Evolutionary conservation across 176 grass and related monocot species (phyloP).

Genomic region (Carex kokanica): DNA sequence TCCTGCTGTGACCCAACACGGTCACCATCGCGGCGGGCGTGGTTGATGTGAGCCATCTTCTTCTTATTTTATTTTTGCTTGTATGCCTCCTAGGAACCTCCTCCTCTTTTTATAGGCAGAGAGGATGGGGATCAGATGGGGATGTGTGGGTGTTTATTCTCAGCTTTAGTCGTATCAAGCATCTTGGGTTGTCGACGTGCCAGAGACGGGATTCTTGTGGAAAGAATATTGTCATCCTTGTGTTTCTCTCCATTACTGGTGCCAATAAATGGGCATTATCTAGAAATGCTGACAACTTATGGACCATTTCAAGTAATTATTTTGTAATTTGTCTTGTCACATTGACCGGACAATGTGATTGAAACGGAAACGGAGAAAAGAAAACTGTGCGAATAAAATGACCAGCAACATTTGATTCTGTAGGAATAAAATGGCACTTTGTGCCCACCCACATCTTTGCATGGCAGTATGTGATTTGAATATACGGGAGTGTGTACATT

Average conservation of each 20-base stretch:
- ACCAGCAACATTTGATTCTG: background rate
- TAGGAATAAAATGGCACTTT: too few species aligned
- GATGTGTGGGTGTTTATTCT: background rate
- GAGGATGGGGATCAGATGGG: background rate
- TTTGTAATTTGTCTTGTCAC: too few species aligned
- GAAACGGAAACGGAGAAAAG: background rate
- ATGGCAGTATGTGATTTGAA: too few species aligned
- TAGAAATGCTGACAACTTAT: too few species aligned
- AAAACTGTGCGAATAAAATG: background rate
- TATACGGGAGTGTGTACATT: too few species aligned
- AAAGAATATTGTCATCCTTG: background rate
- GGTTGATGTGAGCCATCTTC: background rate
- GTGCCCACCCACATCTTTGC: too few species aligned
- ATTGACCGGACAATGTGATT: background rate
- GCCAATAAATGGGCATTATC: too few species aligned
- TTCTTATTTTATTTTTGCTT: too few species aligned
- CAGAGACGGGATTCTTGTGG: background rate
- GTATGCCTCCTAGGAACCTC: background rate
- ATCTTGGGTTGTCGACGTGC: background rate
- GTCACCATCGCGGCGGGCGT: background rate
- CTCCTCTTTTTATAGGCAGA: conserved; percentile 17
- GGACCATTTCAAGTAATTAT: too few species aligned
- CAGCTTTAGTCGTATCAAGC: conserved; percentile 18
- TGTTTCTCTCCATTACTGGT: too few species aligned
- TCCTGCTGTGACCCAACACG: background rate